Evolutionary conservation across 257 asterid genomes (phyloP).

Genomic region (Fraxinus anomala): DNA sequence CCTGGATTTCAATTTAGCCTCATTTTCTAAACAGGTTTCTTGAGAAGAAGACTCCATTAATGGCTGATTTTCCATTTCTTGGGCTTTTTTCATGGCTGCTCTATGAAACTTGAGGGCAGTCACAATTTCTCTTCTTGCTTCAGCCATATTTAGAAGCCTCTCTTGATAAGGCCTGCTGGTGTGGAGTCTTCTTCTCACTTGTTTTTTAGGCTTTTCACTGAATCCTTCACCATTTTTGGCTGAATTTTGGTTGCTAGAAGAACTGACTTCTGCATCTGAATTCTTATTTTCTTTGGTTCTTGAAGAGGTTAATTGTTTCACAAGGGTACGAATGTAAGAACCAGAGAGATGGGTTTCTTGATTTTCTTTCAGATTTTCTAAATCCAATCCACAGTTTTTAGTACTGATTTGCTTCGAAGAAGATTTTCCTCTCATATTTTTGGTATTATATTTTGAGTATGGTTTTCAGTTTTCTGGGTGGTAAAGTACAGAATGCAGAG

Average conservation of each 20-base stretch:
- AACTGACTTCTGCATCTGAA: conserved; percentile 48
- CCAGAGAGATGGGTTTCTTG: conserved; percentile 6
- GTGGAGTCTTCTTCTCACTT: conserved; percentile 87
- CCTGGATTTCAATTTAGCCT: conserved; percentile 56
- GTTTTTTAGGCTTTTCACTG: conserved; percentile 63
- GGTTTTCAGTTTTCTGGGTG: conserved; percentile 11
- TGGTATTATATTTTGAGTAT: not conserved
- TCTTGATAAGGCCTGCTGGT: conserved; percentile 95
- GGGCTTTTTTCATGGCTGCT: conserved; percentile 83
- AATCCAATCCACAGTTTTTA: not conserved
- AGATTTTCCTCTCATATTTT: conserved; percentile 7
- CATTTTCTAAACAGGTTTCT: conserved; percentile 45
- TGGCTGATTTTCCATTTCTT: conserved; percentile 38
- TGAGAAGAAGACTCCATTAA: conserved; percentile 45
- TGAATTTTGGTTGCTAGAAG: conserved; percentile 37
- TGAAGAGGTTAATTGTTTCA: conserved; percentile 10
- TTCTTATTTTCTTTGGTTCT: conserved; percentile 22
- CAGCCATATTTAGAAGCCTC: conserved; percentile 95
- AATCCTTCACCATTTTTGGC: conserved; percentile 33
- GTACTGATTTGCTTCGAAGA: not conserved
- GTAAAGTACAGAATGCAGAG: conserved; percentile 9
- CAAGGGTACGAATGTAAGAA: conserved; percentile 9
- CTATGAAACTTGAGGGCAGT: conserved; percentile 94
- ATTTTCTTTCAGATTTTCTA: conserved; percentile 3
- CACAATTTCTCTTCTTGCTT: conserved; percentile 92